Evolutionary conservation across 805 yeast species (phyloP).

Genomic region (Wickerhamiella bombiphila): DNA sequence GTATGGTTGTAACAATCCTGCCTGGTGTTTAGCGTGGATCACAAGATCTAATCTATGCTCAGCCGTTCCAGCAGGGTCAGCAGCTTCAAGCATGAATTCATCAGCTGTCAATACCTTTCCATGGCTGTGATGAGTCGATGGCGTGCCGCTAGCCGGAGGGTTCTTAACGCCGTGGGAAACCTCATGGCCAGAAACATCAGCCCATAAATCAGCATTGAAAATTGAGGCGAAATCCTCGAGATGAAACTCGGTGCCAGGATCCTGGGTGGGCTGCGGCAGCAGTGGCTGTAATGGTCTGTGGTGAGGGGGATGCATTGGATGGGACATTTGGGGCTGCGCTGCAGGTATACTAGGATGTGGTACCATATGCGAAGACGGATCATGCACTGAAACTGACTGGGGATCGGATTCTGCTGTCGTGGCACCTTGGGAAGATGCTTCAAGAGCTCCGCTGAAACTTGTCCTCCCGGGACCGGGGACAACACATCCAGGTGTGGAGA

Average conservation of each 20-base stretch:
- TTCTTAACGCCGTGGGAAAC: too few species aligned
- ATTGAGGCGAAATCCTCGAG: slow-evolving; percentile 2
- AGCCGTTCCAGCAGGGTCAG: slow-evolving; percentile 92
- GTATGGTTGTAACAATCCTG: slow-evolving; percentile 83
- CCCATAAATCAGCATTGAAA: neutral
- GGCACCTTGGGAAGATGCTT: neutral
- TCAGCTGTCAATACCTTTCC: slow-evolving; percentile 29
- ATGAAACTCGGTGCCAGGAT: neutral
- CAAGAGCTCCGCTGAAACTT: too few species aligned
- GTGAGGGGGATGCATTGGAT: neutral
- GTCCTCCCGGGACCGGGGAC: too few species aligned
- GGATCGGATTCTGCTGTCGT: neutral
- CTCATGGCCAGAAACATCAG: neutral
- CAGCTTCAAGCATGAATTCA: slow-evolving; percentile 88
- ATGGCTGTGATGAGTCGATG: neutral
- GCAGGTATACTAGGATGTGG: neutral
- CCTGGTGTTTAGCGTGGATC: slow-evolving; percentile 84
- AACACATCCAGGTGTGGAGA: neutral
- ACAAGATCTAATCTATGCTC: slow-evolving; percentile 88
- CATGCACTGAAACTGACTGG: neutral
- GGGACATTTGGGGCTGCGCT: too few species aligned
- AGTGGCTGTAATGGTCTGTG: slow-evolving; percentile 4
- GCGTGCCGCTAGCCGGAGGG: neutral
- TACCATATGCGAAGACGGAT: neutral
- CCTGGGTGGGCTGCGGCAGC: neutral